These are phyloP conservation scores for Talinum fruticosum DNA, from an alignment of 148 eudicot species.

Conservation along the genomic window DNA sequence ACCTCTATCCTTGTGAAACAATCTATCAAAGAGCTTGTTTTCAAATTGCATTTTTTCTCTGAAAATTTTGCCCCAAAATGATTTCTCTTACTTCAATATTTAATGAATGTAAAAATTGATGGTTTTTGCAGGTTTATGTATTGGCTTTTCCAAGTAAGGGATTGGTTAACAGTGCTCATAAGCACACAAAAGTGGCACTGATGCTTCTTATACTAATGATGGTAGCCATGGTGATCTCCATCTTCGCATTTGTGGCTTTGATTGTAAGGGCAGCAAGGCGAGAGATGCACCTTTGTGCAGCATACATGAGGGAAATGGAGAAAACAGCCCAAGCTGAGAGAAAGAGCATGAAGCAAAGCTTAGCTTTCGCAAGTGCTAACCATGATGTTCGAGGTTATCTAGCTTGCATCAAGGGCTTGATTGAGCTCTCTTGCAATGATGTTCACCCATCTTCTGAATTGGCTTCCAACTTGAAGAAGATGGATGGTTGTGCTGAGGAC, in stretches of 20 bases:
- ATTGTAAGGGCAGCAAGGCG: conserved; percentile 31
- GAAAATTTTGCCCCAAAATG: neutral
- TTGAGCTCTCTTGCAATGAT: conserved; percentile 33
- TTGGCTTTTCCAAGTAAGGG: conserved; percentile 40
- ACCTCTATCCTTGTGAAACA: neutral
- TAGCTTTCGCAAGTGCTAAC: conserved; percentile 68
- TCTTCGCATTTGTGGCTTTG: conserved; percentile 27
- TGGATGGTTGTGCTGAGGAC: conserved; percentile 46
- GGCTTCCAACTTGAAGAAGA: conserved; percentile 39
- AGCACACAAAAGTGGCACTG: conserved; percentile 25
- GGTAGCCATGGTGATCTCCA: conserved; percentile 19
- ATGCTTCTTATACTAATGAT: conserved; percentile 31
- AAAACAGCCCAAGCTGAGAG: conserved; percentile 65
- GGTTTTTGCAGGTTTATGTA: conserved; percentile 41
- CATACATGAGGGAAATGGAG: conserved; percentile 63
- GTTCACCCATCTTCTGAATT: conserved; percentile 46
- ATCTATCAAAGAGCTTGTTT: neutral
- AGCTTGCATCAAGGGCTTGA: conserved; percentile 57
- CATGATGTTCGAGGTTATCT: conserved; percentile 73
- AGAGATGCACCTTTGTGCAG: conserved; percentile 44
- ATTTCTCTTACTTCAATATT: neutral
- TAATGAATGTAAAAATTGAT: neutral
- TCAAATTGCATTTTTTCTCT: neutral
- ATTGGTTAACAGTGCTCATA: conserved; percentile 23
- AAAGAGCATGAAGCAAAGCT: conserved; percentile 57